Conservation (phyloP, 2,329 filamentous ascomycete genomes). For the Apiospora koreana region DNA sequence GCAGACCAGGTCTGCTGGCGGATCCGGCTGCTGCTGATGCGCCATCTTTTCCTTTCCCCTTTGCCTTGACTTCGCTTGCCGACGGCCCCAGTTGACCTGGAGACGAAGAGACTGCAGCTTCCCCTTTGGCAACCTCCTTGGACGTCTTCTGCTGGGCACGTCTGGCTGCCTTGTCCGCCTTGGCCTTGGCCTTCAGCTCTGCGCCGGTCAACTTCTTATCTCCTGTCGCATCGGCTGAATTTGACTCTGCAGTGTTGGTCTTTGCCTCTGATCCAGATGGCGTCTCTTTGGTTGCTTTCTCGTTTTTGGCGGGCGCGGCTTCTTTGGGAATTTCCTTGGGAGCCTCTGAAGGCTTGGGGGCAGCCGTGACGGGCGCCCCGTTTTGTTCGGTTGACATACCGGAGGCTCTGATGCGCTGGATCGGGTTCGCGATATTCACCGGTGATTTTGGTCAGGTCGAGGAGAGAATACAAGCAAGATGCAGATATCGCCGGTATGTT, state of each 20-base stretch:
- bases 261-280: constrained; percentile 20
- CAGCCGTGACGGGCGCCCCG: constrained; percentile 6
- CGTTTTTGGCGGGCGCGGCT: constrained; percentile 3
- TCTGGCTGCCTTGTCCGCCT: constrained; percentile 88
- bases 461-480: not conserved
- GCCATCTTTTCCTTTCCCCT: constrained; percentile 47
- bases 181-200: constrained; percentile 84
- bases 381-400: constrained; percentile 11
- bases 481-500: not conserved
- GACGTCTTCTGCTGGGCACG: constrained; percentile 70
- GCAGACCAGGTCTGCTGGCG: constrained; percentile 28
- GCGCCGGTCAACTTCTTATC: constrained; percentile 66
- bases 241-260: constrained; percentile 22
- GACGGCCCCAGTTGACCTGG: constrained; percentile 39
- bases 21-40: constrained; percentile 29
- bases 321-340: not conserved
- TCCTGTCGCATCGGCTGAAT: constrained; percentile 27
- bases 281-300: not conserved
- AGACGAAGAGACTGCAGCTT: constrained; percentile 31
- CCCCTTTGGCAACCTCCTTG: constrained; percentile 44
- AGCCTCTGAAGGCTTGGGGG: not conserved
- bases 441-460: not conserved
- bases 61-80: constrained; percentile 48
- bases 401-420: not conserved
- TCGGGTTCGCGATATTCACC: not conserved